Base-by-base conservation (phyloP, 345 rosid species). In the Camelina hispida region DNA sequence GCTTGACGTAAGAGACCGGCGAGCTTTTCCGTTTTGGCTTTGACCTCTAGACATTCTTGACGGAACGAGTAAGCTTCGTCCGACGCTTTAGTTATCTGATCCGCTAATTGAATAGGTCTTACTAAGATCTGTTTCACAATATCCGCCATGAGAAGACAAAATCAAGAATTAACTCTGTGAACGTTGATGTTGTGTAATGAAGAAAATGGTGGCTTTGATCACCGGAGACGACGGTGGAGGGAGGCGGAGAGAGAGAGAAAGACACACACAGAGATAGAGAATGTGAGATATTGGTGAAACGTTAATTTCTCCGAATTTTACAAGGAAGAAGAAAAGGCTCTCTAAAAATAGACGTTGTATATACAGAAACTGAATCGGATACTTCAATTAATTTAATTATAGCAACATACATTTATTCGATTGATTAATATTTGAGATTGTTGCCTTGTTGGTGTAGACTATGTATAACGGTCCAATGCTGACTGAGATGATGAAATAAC, bases 21-120 rank as follows among this genome's bases (percentile, higher is more conserved):
- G 9, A 92, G 87, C 72, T 85, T 88, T 75, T 92, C 93, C 10
- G 93, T 81, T 78, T 88, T 92, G 82, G 74, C 81, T 73, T 87
- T 85, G 7, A 89, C 77, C 76, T 92, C 96, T 43, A 61, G 63
- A 78, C 96, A 92, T 17, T 92, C 96, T 47, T 81, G 87, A 54
- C 89, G 89, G 82, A 88, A 92, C 2, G 92, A 85, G 75, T 89
- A 87, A 9, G 85, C 93, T 32, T 88, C 91, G 66, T 86, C 88
- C 0, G 89, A 81, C 0, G 81, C 70, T 79, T 89, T 92, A 5
- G 85, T 81, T n/a, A 90, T 75, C 53, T 80, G 86, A 76, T 91
- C 96, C 11, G 96, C 97, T 74, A 87, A 67, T 69, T 88, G 96
- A 32, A 91, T 89, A 5, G 93, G 89, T 83, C 88, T 73, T 1